phyloP scores from a whole-genome alignment of 331 rosid species.

The Rhamnella rubrinervis region DNA sequence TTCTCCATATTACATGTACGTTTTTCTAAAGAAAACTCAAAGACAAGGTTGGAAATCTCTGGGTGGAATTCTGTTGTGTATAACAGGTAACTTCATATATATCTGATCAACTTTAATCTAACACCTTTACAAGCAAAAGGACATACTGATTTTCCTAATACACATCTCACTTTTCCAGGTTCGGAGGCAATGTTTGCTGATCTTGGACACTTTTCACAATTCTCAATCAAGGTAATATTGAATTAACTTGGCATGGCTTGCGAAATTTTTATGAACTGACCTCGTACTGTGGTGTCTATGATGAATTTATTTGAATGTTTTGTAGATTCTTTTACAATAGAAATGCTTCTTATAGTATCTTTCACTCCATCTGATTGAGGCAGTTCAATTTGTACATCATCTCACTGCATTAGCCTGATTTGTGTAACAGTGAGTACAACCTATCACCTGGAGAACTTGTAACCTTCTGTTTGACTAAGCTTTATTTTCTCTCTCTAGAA shows the following conservation, averaged over 20 bases:
- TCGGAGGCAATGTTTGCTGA: conserved; percentile 99
- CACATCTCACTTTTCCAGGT: conserved; percentile 49
- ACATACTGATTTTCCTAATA: conserved; percentile 6
- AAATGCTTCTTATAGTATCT: neutral
- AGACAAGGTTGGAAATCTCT: conserved; percentile 86
- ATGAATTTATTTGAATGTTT: conserved; percentile 1
- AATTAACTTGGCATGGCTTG: neutral
- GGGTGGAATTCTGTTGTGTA: conserved; percentile 90
- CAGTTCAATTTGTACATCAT: neutral
- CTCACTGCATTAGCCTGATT: neutral
- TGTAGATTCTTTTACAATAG: neutral
- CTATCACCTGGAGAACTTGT: neutral
- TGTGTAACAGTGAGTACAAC: neutral
- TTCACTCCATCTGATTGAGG: neutral
- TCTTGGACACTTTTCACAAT: conserved; percentile 91
- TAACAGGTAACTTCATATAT: conserved; percentile 54
- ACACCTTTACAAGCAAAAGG: conserved; percentile 7
- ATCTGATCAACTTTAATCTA: conserved; percentile 3
- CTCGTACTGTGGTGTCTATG: neutral
- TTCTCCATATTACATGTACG: conserved; percentile 71
- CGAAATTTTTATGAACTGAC: neutral
- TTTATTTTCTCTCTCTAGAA: neutral
- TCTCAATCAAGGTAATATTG: conserved; percentile 73
- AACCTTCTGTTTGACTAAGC: neutral
- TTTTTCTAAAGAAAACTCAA: conserved; percentile 67